phyloP scores from a whole-genome alignment of 305 asterid genomes.

The Fraxinus platypoda region DNA sequence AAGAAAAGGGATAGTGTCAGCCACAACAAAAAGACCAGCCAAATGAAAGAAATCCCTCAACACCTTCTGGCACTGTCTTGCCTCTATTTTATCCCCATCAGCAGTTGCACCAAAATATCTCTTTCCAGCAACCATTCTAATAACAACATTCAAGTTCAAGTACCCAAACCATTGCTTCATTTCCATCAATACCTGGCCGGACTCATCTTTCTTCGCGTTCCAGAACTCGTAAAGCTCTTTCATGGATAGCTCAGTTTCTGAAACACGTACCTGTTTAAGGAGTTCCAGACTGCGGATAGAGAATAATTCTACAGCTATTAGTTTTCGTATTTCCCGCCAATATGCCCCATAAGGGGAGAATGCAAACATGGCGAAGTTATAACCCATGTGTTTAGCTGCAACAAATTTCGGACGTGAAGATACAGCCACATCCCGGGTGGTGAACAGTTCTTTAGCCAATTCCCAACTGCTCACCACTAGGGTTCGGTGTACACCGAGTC shows the following conservation, averaged over 20 bases:
- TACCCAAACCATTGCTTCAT: conserved; percentile 46
- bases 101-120: conserved; percentile 21
- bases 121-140: conserved; percentile 38
- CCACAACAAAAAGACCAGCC: conserved; percentile 32
- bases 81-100: conserved; percentile 15
- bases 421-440: conserved; percentile 20
- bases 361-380: conserved; percentile 26
- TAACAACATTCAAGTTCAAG: conserved; percentile 24
- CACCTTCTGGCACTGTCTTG: conserved; percentile 23
- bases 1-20: conserved; percentile 39
- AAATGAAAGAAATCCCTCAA: conserved; percentile 30
- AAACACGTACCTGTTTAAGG: conserved; percentile 21
- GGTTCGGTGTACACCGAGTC: conserved; percentile 22
- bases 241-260: conserved; percentile 26
- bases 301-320: conserved; percentile 20
- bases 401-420: conserved; percentile 26
- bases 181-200: conserved; percentile 22
- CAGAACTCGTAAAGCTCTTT: conserved; percentile 25
- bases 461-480: conserved; percentile 25
- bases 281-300: conserved; percentile 28
- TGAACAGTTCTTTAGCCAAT: conserved; percentile 29
- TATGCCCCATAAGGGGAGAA: conserved; percentile 32
- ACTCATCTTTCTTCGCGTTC: conserved; percentile 12
- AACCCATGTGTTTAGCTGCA: conserved; percentile 28
- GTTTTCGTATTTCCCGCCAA: conserved; percentile 34